Percentiles rank a stretch among this genome's conserved stretches.
Evolutionary conservation across 108 stramenopile genomes (phyloP).

Genomic region (Mayamaea pseudoterrestris): DNA sequence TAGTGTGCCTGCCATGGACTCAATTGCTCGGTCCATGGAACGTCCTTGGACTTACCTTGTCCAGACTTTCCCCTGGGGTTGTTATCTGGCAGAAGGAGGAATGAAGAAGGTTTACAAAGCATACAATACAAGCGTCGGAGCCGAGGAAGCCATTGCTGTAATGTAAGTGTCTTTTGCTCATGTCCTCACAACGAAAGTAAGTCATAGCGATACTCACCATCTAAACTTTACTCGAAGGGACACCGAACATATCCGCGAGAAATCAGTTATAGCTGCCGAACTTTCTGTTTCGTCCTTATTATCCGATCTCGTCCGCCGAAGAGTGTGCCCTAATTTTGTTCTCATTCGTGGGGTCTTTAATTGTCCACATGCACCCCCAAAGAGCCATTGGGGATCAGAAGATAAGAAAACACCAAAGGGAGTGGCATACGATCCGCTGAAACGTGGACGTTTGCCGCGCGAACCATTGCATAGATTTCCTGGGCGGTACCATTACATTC

Average conservation of each 20-base stretch:
- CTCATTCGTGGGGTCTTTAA: constrained; percentile 71
- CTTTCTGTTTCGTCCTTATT: constrained; percentile 76
- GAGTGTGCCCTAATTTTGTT: constrained; percentile 89
- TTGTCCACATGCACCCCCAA: constrained; percentile 46
- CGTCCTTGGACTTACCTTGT: constrained; percentile 45
- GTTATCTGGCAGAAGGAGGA: constrained; percentile 83
- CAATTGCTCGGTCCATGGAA: constrained; percentile 31
- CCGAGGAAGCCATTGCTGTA: constrained; percentile 75
- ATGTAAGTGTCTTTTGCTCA: constrained; percentile 54
- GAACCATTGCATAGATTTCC: constrained; percentile 13
- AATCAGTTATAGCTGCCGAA: constrained; percentile 72
- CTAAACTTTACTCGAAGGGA: constrained; percentile 1
- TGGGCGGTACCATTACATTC: constrained; percentile 80
- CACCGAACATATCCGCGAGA: constrained; percentile 43
- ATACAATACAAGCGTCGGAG: constrained; percentile 31
- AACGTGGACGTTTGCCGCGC: constrained; percentile 9
- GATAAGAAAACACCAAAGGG: constrained; percentile 43
- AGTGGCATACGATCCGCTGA: constrained; percentile 13
- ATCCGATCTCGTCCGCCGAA: constrained; percentile 66
- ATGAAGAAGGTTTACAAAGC: constrained; percentile 87
- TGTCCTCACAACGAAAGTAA: too few species aligned
- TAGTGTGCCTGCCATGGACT: neutral
- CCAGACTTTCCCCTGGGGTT: constrained; percentile 50
- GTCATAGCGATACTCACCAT: neutral
- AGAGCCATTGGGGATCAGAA: constrained; percentile 50